Percentiles rank a stretch among this genome's conserved stretches.
phyloP scores from a whole-genome alignment of 371 early-diverging fungal genomes.

The Lichtheimia corymbifera region DNA sequence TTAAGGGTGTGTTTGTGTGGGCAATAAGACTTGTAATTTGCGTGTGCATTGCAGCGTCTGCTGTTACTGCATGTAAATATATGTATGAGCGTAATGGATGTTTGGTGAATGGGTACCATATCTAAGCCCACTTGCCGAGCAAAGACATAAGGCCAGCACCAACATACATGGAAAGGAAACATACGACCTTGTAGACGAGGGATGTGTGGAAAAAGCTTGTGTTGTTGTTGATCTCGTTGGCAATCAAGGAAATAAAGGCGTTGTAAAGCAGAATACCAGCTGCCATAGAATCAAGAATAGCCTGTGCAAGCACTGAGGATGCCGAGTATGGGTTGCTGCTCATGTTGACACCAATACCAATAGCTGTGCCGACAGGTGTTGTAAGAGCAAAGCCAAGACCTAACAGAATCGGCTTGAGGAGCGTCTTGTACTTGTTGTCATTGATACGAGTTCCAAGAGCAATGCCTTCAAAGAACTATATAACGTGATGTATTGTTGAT shows the following conservation, averaged over 20 bases:
- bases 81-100: not conserved
- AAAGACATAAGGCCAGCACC: constrained; percentile 78
- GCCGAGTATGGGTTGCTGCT: constrained; percentile 58
- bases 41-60: not conserved
- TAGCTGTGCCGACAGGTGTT: constrained; percentile 71
- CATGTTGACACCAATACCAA: constrained; percentile 65
- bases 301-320: constrained; percentile 48
- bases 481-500: not conserved
- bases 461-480: constrained; percentile 66
- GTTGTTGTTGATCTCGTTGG: constrained; percentile 46
- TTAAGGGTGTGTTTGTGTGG: no score
- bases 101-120: not conserved
- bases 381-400: constrained; percentile 57
- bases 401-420: constrained; percentile 45
- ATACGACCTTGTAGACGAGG: constrained; percentile 28
- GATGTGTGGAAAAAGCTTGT: constrained; percentile 27
- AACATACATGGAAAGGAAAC: constrained; percentile 52
- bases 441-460: constrained; percentile 65
- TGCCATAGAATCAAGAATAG: constrained; percentile 62
- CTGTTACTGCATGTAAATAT: constrained; percentile 3
- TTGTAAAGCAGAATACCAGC: constrained; percentile 70
- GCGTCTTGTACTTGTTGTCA: constrained; percentile 47
- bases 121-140: constrained; percentile 77
- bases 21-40: no score
- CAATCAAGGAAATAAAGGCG: constrained; percentile 56